Evolutionary conservation across 2,329 filamentous ascomycete genomes (phyloP).

Genomic region (Hymenoscyphus fructigenus): DNA sequence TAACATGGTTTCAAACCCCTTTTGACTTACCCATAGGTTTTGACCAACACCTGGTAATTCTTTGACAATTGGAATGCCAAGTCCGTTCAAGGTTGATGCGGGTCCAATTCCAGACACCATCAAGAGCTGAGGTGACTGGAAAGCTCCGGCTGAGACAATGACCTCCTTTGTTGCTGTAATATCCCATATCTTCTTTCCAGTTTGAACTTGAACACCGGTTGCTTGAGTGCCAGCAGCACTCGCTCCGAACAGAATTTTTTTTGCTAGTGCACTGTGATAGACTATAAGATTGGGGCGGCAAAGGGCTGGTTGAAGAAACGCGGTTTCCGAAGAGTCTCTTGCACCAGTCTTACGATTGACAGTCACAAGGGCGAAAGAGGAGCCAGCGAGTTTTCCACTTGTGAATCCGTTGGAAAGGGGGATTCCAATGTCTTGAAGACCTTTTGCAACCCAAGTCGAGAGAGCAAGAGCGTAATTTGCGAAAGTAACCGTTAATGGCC

Average conservation of each 20-base stretch:
- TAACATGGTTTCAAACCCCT: no score
- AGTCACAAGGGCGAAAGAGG: constrained; percentile 35
- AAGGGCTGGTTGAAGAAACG: constrained; percentile 32
- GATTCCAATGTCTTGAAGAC: constrained; percentile 43
- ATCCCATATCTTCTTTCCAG: background rate
- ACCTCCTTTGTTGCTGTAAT: constrained; percentile 26
- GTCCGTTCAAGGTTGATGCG: constrained; percentile 41
- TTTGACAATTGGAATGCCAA: constrained; percentile 46
- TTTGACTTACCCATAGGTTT: constrained; percentile 39
- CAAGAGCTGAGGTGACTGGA: constrained; percentile 52
- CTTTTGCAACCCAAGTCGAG: constrained; percentile 32
- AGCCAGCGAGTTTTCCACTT: constrained; percentile 42
- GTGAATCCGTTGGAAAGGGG: constrained; percentile 39
- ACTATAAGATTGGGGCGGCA: background rate
- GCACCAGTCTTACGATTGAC: constrained; percentile 26
- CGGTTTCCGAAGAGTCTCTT: constrained; percentile 40
- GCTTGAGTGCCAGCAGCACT: background rate
- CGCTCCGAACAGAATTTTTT: constrained; percentile 4
- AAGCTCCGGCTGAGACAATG: constrained; percentile 43
- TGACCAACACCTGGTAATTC: constrained; percentile 51
- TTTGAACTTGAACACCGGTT: background rate
- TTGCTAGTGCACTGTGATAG: background rate
- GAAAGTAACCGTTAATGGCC: constrained; percentile 15
- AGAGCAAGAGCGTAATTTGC: constrained; percentile 14
- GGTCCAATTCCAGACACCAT: constrained; percentile 49